Base-by-base conservation (phyloP, 768 basidiomycete species). In the Coprinopsis sp. region DNA sequence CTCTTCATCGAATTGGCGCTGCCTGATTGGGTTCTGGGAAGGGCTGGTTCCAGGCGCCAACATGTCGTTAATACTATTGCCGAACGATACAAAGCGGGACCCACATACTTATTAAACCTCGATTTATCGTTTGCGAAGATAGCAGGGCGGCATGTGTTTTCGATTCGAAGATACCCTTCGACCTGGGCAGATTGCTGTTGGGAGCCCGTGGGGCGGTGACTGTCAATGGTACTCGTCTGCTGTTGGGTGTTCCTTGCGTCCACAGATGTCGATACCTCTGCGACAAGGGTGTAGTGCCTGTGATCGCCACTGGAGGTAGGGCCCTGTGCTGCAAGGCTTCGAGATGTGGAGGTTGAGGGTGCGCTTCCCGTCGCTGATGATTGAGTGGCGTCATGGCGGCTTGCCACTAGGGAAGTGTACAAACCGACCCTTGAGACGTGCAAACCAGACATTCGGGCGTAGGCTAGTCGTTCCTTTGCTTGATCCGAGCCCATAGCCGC, bases 81-180 rank as follows among this genome's bases (percentile, higher is more conserved):
- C 30, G 10, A 31, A 31, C 10, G n/a, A 31, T 8, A 31, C n/a
- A 8, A 31, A 31, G 30, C 21, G 25, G 23, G 18, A 24, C 38
- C 5, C 16, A 39, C 38, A 19, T 39, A 18, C 16, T 39, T 39
- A 18, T 39, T 16, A 24, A 39, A 39, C 23, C 19, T 19, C 10
- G 5, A 23, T 19, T 25, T 39, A 7, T 19, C 19, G 10, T 16
- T 6, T 19, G 21, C 38, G 22, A 39, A 24, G 12, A 10, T 19
- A 24, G 18, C 22, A 25, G 42, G 39, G 14, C 42, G 10, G 19
- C 48, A 49, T 1, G 41, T 49, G 2, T 42, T 42, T 22, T 49
- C 48, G n/a, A 49, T 49, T 5, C 40, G 28, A 18, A 49, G 25
- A 27, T 44, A 31, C 2, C 48, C 48, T 21, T 25, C 23, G 16